phyloP scores from a whole-genome alignment of 176 grass and related monocot genomes.

The Chrysopogon serrulatus region DNA sequence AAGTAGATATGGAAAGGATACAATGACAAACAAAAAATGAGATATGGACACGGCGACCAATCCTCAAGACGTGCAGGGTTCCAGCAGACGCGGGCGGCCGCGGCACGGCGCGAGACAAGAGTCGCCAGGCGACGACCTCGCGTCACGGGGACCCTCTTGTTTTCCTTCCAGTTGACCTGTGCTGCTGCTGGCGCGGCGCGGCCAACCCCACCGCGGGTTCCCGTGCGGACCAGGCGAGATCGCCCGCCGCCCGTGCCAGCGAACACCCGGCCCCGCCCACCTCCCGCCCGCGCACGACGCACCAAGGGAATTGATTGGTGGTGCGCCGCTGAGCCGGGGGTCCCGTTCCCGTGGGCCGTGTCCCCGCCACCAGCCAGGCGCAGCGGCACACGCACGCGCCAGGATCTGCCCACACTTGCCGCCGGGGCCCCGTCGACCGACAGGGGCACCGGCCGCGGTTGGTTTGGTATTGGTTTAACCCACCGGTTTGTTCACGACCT shows the following conservation, averaged over 20 bases:
- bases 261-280: neutral
- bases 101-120: neutral
- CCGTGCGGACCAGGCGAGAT: neutral
- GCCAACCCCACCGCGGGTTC: neutral
- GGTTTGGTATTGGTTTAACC: too few species aligned
- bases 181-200: too few species aligned
- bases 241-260: neutral
- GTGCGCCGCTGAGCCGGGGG: neutral
- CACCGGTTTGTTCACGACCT: neutral
- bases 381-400: neutral
- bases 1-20: too few species aligned
- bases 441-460: neutral
- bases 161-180: neutral
- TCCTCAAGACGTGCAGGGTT: neutral
- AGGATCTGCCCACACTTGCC: too few species aligned
- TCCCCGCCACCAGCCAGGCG: neutral
- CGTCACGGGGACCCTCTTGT: neutral
- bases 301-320: neutral
- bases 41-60: neutral
- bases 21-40: neutral
- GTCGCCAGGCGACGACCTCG: neutral
- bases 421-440: too few species aligned
- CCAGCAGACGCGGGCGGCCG: neutral
- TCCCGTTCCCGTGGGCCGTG: neutral
- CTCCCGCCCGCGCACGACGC: too few species aligned